A percentile compares a stretch with the other conserved stretches of the same genome.
Evolutionary conservation across 2,329 filamentous ascomycete genomes (phyloP).

Genomic region (Nannizziopsis arthrosporioides): DNA sequence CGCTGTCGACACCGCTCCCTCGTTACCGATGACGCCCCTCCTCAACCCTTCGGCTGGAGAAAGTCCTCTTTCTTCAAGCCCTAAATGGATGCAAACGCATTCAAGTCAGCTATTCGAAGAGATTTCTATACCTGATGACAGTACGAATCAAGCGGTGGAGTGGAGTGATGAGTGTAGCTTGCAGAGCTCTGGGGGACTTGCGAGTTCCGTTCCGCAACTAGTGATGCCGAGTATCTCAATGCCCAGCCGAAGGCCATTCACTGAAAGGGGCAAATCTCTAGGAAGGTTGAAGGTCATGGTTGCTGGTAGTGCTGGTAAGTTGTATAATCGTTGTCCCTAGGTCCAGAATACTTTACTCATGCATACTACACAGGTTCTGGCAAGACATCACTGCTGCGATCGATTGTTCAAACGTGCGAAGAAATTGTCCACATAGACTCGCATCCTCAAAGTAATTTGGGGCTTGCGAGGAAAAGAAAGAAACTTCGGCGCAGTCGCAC

Average conservation of each 20-base stretch:
- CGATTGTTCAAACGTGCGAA: constrained; percentile 73
- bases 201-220: constrained; percentile 52
- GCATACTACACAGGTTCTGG: constrained; percentile 51
- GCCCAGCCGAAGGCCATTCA: constrained; percentile 80
- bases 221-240: constrained; percentile 95
- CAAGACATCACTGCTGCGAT: constrained; percentile 80
- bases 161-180: constrained; percentile 45
- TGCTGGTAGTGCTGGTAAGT: constrained; percentile 61
- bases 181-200: constrained; percentile 21
- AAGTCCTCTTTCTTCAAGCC: constrained; percentile 46
- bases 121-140: constrained; percentile 44
- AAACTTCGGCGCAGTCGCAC: constrained; percentile 14
- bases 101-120: constrained; percentile 50
- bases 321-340: background rate
- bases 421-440: constrained; percentile 91
- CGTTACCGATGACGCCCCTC: constrained; percentile 39
- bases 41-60: constrained; percentile 37
- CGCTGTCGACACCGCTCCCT: constrained; percentile 15
- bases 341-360: constrained; percentile 4
- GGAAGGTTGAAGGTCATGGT: constrained; percentile 83
- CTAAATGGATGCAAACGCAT: constrained; percentile 48
- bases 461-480: constrained; percentile 5
- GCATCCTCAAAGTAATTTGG: constrained; percentile 22
- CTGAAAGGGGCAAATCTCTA: constrained; percentile 68
- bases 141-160: constrained; percentile 43